These are phyloP conservation scores for Monosporascus cannonballus DNA, from an alignment of 2,329 filamentous ascomycete species.

Conservation along the genomic window DNA sequence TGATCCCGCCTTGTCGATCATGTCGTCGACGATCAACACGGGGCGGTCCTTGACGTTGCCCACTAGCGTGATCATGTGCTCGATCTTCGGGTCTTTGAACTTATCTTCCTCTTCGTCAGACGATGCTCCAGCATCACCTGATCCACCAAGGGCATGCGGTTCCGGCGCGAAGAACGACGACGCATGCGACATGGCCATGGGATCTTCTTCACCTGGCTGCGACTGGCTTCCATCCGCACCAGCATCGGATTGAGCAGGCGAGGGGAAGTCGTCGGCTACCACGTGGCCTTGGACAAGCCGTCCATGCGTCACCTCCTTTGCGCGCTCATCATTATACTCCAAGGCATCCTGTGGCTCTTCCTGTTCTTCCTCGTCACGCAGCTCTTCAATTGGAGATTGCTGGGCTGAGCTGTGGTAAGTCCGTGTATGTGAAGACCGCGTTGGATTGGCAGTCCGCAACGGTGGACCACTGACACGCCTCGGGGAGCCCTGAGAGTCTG, in stretches of 20 bases:
- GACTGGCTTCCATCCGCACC: conserved; percentile 52
- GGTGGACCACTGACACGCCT: conserved; percentile 27
- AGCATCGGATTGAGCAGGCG: conserved; percentile 65
- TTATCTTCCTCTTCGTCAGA: conserved; percentile 92
- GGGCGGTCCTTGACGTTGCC: conserved; percentile 84
- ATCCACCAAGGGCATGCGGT: conserved; percentile 70
- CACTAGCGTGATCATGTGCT: conserved; percentile 96
- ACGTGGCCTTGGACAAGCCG: conserved; percentile 90
- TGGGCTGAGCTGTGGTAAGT: conserved; percentile 27
- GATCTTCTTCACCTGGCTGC: conserved; percentile 56
- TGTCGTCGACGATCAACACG: conserved; percentile 95
- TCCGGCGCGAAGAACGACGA: conserved; percentile 75
- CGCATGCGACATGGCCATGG: conserved; percentile 73
- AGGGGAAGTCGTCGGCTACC: conserved; percentile 88
- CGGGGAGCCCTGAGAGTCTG: conserved; percentile 40
- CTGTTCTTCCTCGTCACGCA: conserved; percentile 32
- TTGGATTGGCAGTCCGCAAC: conserved; percentile 20
- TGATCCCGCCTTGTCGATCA: conserved; percentile 95
- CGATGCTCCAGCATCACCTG: conserved; percentile 72
- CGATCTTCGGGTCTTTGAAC: conserved; percentile 71
- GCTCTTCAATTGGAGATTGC: conserved; percentile 29
- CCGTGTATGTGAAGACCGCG: conserved; percentile 23
- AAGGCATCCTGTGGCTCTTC: conserved; percentile 28
- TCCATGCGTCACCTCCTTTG: conserved; percentile 84
- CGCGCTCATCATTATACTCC: conserved; percentile 72